These are phyloP conservation scores for Colletotrichum echinochloae DNA, from an alignment of 2,329 filamentous ascomycete species.

Conservation along the genomic window DNA sequence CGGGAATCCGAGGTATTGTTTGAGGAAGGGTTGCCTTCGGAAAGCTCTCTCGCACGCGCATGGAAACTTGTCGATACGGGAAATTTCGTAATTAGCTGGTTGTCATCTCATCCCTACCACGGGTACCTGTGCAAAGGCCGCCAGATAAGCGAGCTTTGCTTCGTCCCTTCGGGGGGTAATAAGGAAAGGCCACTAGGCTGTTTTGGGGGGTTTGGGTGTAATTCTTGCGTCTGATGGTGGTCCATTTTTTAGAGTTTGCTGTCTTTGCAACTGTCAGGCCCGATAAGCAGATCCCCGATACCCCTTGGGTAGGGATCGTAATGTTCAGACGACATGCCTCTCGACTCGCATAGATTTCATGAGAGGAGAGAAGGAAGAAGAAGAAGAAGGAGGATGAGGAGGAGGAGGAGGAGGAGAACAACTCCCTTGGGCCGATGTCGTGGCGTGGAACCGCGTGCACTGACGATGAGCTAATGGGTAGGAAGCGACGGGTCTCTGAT, in stretches of 20 bases:
- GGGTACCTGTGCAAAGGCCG: not conserved
- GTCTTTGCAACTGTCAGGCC: not conserved
- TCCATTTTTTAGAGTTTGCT: not conserved
- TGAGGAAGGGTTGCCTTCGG: too few relatives aligned
- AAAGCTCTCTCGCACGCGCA: not conserved
- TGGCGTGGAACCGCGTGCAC: not conserved
- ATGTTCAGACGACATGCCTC: not conserved
- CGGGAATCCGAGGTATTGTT: not conserved
- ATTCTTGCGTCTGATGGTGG: constrained; percentile 9
- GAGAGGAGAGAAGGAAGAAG: not conserved
- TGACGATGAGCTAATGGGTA: not conserved
- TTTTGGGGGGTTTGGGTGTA: constrained; percentile 1
- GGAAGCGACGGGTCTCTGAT: not conserved
- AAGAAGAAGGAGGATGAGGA: too few relatives aligned
- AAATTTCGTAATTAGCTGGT: not conserved
- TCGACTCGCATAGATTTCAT: not conserved
- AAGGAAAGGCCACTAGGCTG: constrained; percentile 1
- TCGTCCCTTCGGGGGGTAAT: too few relatives aligned
- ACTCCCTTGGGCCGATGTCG: not conserved
- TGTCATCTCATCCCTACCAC: constrained; percentile 9
- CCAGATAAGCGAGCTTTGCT: too few relatives aligned
- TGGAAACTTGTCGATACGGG: constrained; percentile 26
- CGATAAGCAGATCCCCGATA: not conserved
- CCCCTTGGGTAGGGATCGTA: not conserved
- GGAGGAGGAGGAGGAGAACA: not conserved